Base-by-base conservation (phyloP, 192 early-diverging fungal species). In the Nowakowskiella sp. region DNA sequence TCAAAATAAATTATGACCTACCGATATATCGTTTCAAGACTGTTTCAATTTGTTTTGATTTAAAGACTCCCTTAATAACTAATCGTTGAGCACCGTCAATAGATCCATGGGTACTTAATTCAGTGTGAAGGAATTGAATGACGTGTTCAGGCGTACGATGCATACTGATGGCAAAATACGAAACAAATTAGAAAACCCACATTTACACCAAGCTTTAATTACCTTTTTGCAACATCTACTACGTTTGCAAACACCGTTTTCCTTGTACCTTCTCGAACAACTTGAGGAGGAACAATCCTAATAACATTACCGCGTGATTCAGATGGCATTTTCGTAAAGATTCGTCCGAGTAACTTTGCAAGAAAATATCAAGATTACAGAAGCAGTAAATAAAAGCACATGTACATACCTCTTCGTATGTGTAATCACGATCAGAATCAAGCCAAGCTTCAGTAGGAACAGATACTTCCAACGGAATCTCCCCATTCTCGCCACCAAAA, bases 21-120 rank as follows among this genome's bases (percentile, higher is more conserved):
- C 82, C 76, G 76, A 99, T 94, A 61, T 99, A 99, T 48, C 85
- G 85, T 64, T 94, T 91, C 57, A 99, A 74, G 31, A 99, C 91
- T 58, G 85, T 93, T 68, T 97, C 96, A 57, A 99, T 94, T 73
- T 97, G 94, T 77, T 94, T 97, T 66, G 90, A 94, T 68, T 92
- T 88, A 87, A 97, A 99, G 47, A 88, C 79, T 45, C 96, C 96
- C 81, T 92, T 93, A 74, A 99, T 97, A 42, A 97, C 71, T 45
- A 99, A 68, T 26, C 91, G 84, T 67, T 90, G 86, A 44, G 71
- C 78, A 49, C 88, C 86, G 64, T 97, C 96, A 44, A 96, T 81
- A 19, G 91, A 94, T 27, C 96, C 96, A 31, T 80, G 87, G n/a
- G 92, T 96, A 68, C 94, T 94, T 84, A 99, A 77, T 82, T 99